phyloP scores from a whole-genome alignment of 192 early-diverging fungal species.

The Rhizoclosmatium globosum region DNA sequence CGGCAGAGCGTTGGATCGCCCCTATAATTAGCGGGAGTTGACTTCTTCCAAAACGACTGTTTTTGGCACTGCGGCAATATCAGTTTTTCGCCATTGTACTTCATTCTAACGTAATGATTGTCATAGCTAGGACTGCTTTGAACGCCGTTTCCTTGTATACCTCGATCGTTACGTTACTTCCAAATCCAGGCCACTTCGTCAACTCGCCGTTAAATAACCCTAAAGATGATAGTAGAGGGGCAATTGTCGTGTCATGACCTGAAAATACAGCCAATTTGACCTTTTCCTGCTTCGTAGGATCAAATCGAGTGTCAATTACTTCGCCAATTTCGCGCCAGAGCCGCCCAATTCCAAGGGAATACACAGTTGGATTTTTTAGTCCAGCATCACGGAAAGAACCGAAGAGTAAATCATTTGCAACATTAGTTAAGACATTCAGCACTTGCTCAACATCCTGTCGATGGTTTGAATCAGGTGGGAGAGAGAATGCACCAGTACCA shows the following conservation, averaged over 20 bases:
- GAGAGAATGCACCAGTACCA: too few relatives aligned
- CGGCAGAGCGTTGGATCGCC: too few relatives aligned
- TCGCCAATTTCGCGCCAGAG: slow-evolving; percentile 10
- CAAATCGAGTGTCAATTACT: slow-evolving; percentile 24
- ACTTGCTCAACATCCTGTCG: neutral
- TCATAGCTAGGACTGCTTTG: neutral
- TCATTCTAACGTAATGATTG: neutral
- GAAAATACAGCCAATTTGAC: slow-evolving; percentile 29
- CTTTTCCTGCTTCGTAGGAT: neutral
- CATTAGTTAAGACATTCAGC: slow-evolving; percentile 32
- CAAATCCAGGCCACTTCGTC: slow-evolving; percentile 28
- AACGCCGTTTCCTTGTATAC: neutral
- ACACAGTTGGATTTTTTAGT: too few relatives aligned
- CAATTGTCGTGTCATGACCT: slow-evolving; percentile 40
- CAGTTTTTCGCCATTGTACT: neutral
- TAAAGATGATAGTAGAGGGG: slow-evolving; percentile 8
- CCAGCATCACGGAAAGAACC: neutral
- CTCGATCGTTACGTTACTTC: neutral
- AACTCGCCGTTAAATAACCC: slow-evolving; percentile 11
- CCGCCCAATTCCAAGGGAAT: too few relatives aligned
- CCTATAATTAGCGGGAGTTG: too few relatives aligned
- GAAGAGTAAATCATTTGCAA: slow-evolving; percentile 15
- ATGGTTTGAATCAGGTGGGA: neutral
- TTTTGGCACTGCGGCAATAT: too few relatives aligned
- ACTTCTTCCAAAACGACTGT: too few relatives aligned